Conservation (phyloP, 1,284 basidiomycete genomes). For the Lentinus polychrous region DNA sequence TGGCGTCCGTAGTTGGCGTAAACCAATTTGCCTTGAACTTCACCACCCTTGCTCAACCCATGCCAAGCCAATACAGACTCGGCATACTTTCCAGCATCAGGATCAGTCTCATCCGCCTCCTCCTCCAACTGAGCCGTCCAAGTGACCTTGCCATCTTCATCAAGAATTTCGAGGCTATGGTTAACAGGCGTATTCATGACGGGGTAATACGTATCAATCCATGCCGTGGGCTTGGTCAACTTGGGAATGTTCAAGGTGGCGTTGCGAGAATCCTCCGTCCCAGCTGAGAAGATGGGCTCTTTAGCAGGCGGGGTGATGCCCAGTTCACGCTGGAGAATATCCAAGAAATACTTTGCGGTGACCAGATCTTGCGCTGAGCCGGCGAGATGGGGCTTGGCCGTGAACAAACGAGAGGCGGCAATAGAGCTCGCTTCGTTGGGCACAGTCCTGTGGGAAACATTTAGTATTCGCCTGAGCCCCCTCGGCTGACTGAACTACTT, state of each 20-base stretch:
- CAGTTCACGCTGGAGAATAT: constrained; percentile 57
- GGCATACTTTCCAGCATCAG: constrained; percentile 54
- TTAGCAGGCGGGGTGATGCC: constrained; percentile 37
- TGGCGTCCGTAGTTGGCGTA: constrained; percentile 82
- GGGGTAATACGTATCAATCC: constrained; percentile 82
- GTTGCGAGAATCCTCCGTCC: constrained; percentile 53
- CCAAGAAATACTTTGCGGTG: constrained; percentile 58
- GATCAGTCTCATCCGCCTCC: constrained; percentile 56
- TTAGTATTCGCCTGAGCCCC: background rate
- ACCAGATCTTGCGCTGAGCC: constrained; percentile 59
- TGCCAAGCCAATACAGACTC: constrained; percentile 62
- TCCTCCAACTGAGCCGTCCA: constrained; percentile 70
- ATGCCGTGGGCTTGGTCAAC: constrained; percentile 49
- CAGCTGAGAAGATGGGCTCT: constrained; percentile 58
- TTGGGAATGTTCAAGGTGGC: constrained; percentile 54
- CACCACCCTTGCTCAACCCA: constrained; percentile 60
- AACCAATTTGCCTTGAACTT: constrained; percentile 63
- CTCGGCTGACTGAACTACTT: constrained; percentile 6
- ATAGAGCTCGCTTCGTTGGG: constrained; percentile 51
- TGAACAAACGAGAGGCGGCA: constrained; percentile 49
- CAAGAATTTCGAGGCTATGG: constrained; percentile 55
- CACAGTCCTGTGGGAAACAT: constrained; percentile 36
- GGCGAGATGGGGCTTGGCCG: constrained; percentile 67
- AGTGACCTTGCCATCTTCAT: constrained; percentile 41
- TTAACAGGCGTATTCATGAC: constrained; percentile 72